Evolutionary conservation across 139 green algal species (phyloP).

Genomic region (Marvania coccoides): DNA sequence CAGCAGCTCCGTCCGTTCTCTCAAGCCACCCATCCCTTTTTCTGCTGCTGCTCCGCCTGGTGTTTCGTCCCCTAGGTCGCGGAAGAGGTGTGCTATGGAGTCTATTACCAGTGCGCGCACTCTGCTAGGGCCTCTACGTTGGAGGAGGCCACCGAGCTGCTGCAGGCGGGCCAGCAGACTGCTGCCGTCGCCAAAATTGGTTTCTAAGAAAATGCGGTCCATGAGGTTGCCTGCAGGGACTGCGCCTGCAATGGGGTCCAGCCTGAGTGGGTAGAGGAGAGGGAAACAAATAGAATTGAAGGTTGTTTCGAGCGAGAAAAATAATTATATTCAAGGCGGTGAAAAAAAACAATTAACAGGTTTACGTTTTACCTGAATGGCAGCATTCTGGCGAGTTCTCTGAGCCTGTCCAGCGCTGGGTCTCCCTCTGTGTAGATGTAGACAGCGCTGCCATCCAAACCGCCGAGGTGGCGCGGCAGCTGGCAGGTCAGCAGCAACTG

Average conservation of each 20-base stretch:
- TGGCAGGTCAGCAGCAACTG: constrained; percentile 49
- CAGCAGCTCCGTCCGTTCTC: constrained; percentile 49
- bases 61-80: constrained; percentile 21
- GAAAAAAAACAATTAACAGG: too few relatives aligned
- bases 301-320: too few relatives aligned
- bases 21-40: not conserved
- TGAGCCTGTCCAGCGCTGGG: constrained; percentile 30
- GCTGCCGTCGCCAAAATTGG: constrained; percentile 17
- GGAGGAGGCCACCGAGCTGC: not conserved
- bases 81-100: constrained; percentile 62
- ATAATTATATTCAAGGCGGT: too few relatives aligned
- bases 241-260: not conserved
- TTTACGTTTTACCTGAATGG: not conserved
- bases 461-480: constrained; percentile 16
- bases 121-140: not conserved
- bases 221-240: not conserved
- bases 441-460: constrained; percentile 38
- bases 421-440: constrained; percentile 69
- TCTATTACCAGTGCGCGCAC: constrained; percentile 64
- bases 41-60: not conserved
- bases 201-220: constrained; percentile 46
- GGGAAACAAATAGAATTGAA: too few relatives aligned
- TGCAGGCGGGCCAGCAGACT: constrained; percentile 38
- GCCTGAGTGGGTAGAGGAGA: too few relatives aligned
- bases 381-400: constrained; percentile 17